Evolutionary conservation across 305 asterid species (phyloP), one percentile per base, ranked within the genome.

Genomic region (Ilex paraguariensis): DNA sequence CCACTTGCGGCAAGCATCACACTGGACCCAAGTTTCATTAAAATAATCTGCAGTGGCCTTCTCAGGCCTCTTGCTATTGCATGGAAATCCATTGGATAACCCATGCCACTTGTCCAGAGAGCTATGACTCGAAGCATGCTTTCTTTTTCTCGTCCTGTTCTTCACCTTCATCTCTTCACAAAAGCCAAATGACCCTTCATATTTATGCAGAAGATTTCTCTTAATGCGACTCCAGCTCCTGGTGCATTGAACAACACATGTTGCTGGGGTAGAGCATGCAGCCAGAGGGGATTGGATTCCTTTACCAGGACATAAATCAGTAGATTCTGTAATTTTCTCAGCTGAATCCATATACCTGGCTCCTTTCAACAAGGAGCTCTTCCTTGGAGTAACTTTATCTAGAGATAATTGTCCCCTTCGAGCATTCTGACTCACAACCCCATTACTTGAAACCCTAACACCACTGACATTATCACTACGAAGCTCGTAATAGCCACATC

Each of bases 1-100:
- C 99, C 99, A 93, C 82, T 90, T 93, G 74, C 85, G 72, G 81
- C 99, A 93, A 75, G 94, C 93, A 76, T 93, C 97, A 79, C 99
- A 93, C 73, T 90, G 96, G 63, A 90, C 83, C 99, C 99, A 90
- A 57, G 85, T 82, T 69, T 93, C 97, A 53, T 81, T 77, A 63
- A 66, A 21, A 66, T 67, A 73, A 59, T 77, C 75, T 54, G 70
- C 56, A 67, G 65, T 54, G 10, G 56, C 50, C 70, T 63, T 79
- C 70, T 64, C 69, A 70, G 71, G 75, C 74, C 78, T 71, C 79
- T 73, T 80, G 65, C 73, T 76, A 63, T 13, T 67, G 66, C 55
- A 14, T 59, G 83, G 67, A 56, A 45, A 77, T 59, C 75, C 74
- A 63, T 53, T 68, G 52, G 77, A 65, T 67, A 53, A 63, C 75